Percentiles rank a stretch among this genome's conserved stretches.
Conservation (phyloP, 805 yeast genomes). For the Candida tibetensis region DNA sequence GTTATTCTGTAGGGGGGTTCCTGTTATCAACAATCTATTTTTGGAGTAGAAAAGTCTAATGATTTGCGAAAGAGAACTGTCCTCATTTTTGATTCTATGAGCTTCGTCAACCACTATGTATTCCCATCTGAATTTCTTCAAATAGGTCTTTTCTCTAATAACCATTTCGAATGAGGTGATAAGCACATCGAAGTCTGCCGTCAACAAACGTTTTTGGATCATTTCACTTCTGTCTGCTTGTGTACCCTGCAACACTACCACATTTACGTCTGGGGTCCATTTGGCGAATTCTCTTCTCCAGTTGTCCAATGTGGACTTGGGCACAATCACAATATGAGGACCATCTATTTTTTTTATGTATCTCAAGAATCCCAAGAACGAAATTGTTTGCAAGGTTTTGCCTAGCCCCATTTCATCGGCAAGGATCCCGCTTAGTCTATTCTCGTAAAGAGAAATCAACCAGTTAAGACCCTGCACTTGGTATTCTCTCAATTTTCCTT, state of each 20-base stretch:
- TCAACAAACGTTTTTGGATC: conserved; percentile 55
- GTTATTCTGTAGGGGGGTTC: conserved; percentile 94
- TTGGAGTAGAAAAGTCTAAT: conserved; percentile 84
- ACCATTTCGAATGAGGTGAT: conserved; percentile 94
- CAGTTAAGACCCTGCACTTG: conserved; percentile 95
- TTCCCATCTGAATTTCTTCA: conserved; percentile 88
- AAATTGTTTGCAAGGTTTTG: conserved; percentile 89
- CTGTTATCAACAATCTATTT: conserved; percentile 84
- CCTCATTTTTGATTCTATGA: conserved; percentile 94
- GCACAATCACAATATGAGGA: conserved; percentile 88
- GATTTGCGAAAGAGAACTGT: conserved; percentile 86
- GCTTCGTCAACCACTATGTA: conserved; percentile 95
- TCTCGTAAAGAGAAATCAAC: conserved; percentile 86
- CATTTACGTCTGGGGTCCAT: conserved; percentile 95
- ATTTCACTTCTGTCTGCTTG: conserved; percentile 73
- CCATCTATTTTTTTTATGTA: conserved; percentile 78
- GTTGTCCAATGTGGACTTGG: conserved; percentile 92
- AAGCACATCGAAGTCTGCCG: conserved; percentile 83
- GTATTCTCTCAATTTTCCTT: conserved; percentile 80
- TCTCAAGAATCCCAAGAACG: conserved; percentile 85
- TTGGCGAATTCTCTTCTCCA: conserved; percentile 93
- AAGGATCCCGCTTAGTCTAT: conserved; percentile 83
- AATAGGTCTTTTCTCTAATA: conserved; percentile 75
- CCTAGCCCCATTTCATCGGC: conserved; percentile 99
- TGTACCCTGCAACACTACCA: conserved; percentile 81